A percentile compares a stretch with the other conserved stretches of the same genome.
Conservation (phyloP, 1,284 basidiomycete genomes). For the Earliella scabrosa region DNA sequence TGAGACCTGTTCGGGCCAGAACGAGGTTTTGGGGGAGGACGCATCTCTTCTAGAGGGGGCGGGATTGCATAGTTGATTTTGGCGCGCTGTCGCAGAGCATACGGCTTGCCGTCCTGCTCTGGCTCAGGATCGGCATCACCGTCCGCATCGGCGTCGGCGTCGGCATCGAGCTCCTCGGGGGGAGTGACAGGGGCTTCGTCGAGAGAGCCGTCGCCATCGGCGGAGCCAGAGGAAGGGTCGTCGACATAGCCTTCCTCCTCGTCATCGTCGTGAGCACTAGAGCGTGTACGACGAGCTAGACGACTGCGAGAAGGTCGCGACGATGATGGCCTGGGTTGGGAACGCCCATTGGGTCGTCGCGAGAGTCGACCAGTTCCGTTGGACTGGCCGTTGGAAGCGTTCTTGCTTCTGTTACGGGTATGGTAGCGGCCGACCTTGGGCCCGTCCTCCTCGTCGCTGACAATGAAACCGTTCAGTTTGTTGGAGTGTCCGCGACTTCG, state of each 20-base stretch:
- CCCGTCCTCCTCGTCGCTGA: constrained; percentile 55
- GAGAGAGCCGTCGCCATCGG: constrained; percentile 59
- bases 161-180: constrained; percentile 50
- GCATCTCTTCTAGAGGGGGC: constrained; percentile 72
- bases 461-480: constrained; percentile 43
- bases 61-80: constrained; percentile 80
- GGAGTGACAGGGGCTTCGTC: constrained; percentile 58
- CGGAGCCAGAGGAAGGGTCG: constrained; percentile 50
- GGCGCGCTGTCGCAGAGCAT: constrained; percentile 63
- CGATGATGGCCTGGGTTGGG: constrained; percentile 18
- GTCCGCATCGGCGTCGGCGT: constrained; percentile 51
- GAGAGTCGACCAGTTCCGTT: constrained; percentile 28
- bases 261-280: constrained; percentile 27
- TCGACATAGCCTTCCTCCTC: constrained; percentile 61
- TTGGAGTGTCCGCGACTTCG: constrained; percentile 8
- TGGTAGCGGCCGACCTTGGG: constrained; percentile 32
- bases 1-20: constrained; percentile 32
- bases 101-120: constrained; percentile 50
- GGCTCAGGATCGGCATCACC: constrained; percentile 39
- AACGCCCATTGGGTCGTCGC: constrained; percentile 31
- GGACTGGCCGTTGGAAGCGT: constrained; percentile 28
- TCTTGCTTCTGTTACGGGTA: constrained; percentile 44
- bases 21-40: constrained; percentile 43
- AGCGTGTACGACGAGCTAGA: constrained; percentile 31
- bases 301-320: constrained; percentile 17